Conservation (phyloP, 2,329 filamentous ascomycete genomes). For the Macroventuria anomochaeta region DNA sequence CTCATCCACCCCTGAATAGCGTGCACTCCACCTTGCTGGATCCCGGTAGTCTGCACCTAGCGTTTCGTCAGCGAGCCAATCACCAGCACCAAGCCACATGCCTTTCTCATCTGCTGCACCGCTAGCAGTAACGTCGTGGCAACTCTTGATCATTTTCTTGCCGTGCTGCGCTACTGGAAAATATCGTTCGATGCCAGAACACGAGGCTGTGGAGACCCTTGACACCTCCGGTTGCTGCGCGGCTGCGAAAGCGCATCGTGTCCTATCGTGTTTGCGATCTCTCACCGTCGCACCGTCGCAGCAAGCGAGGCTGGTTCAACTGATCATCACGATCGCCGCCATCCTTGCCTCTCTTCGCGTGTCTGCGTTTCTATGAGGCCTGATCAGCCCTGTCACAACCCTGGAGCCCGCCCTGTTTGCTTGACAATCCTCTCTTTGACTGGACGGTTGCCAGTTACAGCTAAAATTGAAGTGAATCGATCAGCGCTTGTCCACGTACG, state of each 20-base stretch:
- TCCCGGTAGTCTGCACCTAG: conserved; percentile 13
- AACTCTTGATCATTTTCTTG: conserved; percentile 21
- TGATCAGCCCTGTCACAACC: conserved; percentile 45
- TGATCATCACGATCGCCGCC: conserved; percentile 38
- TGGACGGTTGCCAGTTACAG: conserved; percentile 24
- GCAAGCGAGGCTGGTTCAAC: conserved; percentile 31
- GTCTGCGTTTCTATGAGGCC: conserved; percentile 44
- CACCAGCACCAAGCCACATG: conserved; percentile 7
- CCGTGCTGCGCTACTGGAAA: conserved; percentile 17
- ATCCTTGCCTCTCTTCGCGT: conserved; percentile 37
- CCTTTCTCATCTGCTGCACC: conserved; percentile 9
- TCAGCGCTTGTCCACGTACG: conserved; percentile 29
- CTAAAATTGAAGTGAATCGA: conserved; percentile 25
- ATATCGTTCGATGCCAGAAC: conserved; percentile 16
- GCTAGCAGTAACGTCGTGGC: conserved; percentile 36
- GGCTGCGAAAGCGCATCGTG: background rate
- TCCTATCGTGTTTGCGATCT: conserved; percentile 11
- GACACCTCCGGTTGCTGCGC: background rate
- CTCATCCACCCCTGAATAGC: conserved; percentile 15
- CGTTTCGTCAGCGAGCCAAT: conserved; percentile 18
- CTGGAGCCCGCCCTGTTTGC: conserved; percentile 8
- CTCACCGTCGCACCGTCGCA: conserved; percentile 25
- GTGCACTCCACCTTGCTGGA: conserved; percentile 12
- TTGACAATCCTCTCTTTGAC: conserved; percentile 26
- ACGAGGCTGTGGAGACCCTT: conserved; percentile 4